These are phyloP conservation scores for Flueggea neowawraea DNA, from an alignment of 441 rosid genomes.

Conservation along the genomic window DNA sequence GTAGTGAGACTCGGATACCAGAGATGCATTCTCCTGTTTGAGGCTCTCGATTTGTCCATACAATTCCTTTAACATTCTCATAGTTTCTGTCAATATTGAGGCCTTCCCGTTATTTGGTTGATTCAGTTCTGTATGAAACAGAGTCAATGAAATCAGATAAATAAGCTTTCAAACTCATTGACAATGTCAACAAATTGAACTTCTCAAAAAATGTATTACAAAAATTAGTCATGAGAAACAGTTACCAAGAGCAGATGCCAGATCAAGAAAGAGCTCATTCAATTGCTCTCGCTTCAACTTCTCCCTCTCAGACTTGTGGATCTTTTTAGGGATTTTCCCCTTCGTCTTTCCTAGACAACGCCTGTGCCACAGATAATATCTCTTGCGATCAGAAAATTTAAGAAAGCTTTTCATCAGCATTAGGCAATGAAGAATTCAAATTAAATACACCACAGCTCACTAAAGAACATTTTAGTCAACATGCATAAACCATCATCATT, in stretches of 20 bases:
- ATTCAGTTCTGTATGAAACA: constrained; percentile 46
- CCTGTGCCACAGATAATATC: constrained; percentile 32
- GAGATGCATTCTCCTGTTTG: constrained; percentile 58
- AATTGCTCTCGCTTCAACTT: constrained; percentile 93
- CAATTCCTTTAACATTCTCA: constrained; percentile 69
- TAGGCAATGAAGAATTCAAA: too few relatives aligned
- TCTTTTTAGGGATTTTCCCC: constrained; percentile 68
- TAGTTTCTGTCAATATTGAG: constrained; percentile 61
- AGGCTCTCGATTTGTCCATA: constrained; percentile 62
- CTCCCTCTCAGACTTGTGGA: constrained; percentile 90
- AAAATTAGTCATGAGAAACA: too few relatives aligned
- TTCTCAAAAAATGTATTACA: too few relatives aligned
- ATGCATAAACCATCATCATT: too few relatives aligned
- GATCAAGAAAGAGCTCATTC: constrained; percentile 81
- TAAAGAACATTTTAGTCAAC: too few relatives aligned
- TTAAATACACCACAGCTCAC: too few relatives aligned
- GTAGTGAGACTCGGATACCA: constrained; percentile 74
- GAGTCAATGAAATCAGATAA: constrained; percentile 11
- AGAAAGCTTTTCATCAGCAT: too few relatives aligned
- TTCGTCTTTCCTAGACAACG: constrained; percentile 34
- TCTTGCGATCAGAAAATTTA: too few relatives aligned
- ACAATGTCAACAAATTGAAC: constrained; percentile 4
- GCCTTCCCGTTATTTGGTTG: constrained; percentile 85
- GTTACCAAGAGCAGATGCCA: constrained; percentile 77
- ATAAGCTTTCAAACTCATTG: neutral